phyloP scores from a whole-genome alignment of 2,329 filamentous ascomycete species.

The Stachybotrys echinatus region DNA sequence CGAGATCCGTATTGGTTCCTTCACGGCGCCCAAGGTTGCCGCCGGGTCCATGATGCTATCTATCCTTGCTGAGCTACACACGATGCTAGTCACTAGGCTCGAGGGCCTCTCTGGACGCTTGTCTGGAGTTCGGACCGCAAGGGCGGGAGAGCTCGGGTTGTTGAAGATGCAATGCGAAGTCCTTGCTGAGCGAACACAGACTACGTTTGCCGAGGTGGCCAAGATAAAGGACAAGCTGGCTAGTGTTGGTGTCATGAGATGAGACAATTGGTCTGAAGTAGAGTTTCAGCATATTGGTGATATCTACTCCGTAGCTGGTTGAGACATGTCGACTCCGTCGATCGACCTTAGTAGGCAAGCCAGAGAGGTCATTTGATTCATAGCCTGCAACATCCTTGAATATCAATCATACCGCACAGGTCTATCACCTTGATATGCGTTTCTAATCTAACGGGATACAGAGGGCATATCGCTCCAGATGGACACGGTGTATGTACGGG shows the following conservation, averaged over 20 bases:
- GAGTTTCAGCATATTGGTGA: no score
- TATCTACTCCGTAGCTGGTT: no score
- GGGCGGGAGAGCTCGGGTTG: conserved; percentile 13
- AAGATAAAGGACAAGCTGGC: conserved; percentile 3
- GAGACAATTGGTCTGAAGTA: no score
- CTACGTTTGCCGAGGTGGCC: conserved; percentile 11
- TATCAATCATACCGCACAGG: no score
- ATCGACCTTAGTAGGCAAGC: no score
- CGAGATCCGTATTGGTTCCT: conserved; percentile 34
- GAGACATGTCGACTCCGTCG: no score
- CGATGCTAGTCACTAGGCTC: conserved; percentile 11
- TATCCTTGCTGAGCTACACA: conserved; percentile 24
- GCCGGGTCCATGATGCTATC: conserved; percentile 26
- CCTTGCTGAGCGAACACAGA: conserved; percentile 12
- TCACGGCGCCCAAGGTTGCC: conserved; percentile 24
- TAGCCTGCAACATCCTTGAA: no score
- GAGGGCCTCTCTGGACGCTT: conserved; percentile 9
- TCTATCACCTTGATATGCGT: no score
- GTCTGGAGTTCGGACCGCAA: conserved; percentile 1
- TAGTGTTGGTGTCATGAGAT: not conserved
- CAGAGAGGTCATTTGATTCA: no score
- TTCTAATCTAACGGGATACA: no score
- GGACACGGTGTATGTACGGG: no score
- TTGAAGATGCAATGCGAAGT: conserved; percentile 20
- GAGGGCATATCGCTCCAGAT: no score